Percentiles rank a stretch among this genome's conserved stretches.
Evolutionary conservation across 441 rosid species (phyloP).

Genomic region (Gossypium lobatum): DNA sequence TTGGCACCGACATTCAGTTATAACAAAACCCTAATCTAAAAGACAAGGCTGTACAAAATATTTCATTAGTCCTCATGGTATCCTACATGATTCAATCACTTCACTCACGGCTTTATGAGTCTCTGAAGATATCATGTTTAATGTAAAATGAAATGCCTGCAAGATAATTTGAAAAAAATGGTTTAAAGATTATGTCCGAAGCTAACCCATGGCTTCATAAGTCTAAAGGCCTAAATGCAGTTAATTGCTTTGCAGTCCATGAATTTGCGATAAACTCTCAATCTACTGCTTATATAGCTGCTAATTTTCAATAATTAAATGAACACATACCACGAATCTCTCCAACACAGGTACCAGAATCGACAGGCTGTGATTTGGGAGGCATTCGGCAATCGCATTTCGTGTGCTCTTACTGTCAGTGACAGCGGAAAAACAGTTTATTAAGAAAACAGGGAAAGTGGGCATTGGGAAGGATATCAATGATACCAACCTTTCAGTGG

Average conservation of each 20-base stretch:
- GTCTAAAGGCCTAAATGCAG: background rate
- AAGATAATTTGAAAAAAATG: background rate
- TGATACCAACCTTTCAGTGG: conserved; percentile 73
- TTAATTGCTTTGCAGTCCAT: background rate
- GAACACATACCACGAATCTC: conserved; percentile 89
- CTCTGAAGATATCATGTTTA: conserved; percentile 92
- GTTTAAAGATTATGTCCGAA: background rate
- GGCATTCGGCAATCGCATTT: conserved; percentile 64
- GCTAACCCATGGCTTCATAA: background rate
- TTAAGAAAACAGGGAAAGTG: background rate
- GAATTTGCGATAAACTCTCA: background rate
- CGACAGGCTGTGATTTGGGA: conserved; percentile 63
- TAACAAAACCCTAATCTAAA: conserved; percentile 26
- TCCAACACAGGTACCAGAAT: conserved; percentile 91
- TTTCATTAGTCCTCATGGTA: conserved; percentile 38
- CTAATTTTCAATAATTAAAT: background rate
- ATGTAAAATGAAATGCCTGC: conserved; percentile 83
- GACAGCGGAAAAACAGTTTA: conserved; percentile 13
- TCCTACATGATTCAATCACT: conserved; percentile 85
- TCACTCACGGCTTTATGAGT: conserved; percentile 86
- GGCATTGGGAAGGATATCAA: background rate
- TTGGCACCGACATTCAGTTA: conserved; percentile 14
- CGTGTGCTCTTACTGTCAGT: conserved; percentile 68
- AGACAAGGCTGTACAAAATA: conserved; percentile 55
- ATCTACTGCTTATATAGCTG: background rate